Conservation (phyloP, 805 yeast genomes). For the Candida dendrica region DNA sequence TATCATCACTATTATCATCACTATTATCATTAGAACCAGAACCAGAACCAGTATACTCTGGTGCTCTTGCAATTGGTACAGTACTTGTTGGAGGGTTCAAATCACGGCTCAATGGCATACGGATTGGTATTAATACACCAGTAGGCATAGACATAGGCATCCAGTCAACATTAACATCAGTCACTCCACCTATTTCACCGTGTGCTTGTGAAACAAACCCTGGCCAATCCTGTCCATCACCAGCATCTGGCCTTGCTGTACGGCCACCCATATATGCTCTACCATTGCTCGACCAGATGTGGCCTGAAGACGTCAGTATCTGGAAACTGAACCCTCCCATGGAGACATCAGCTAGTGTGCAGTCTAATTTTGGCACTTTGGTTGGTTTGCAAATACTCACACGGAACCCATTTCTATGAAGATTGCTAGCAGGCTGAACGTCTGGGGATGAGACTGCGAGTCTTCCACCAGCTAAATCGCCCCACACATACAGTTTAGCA, state of each 20-base stretch:
- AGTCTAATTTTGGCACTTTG: constrained; percentile 27
- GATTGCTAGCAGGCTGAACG: constrained; percentile 18
- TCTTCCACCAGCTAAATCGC: constrained; percentile 34
- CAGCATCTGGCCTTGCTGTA: constrained; percentile 33
- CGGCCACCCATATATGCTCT: constrained; percentile 33
- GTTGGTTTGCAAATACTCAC: constrained; percentile 32
- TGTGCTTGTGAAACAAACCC: constrained; percentile 3
- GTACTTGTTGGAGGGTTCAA: too few relatives aligned
- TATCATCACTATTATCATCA: not conserved
- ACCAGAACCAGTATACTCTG: too few relatives aligned
- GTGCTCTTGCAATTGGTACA: too few relatives aligned
- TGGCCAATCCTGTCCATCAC: constrained; percentile 26
- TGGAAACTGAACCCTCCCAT: constrained; percentile 65
- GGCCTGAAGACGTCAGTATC: constrained; percentile 48
- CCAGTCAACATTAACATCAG: not conserved
- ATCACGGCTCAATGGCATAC: not conserved
- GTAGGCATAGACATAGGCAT: not conserved
- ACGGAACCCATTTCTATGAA: constrained; percentile 14
- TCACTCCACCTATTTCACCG: not conserved
- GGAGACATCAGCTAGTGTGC: constrained; percentile 38
- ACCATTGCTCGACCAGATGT: constrained; percentile 47
- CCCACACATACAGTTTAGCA: constrained; percentile 46
- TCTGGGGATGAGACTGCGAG: constrained; percentile 34
- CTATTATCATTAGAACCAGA: not conserved
- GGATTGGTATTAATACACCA: not conserved